These are phyloP conservation scores for Rhinocladiella mackenziei DNA, from an alignment of 2,329 filamentous ascomycete genomes.

Conservation along the genomic window DNA sequence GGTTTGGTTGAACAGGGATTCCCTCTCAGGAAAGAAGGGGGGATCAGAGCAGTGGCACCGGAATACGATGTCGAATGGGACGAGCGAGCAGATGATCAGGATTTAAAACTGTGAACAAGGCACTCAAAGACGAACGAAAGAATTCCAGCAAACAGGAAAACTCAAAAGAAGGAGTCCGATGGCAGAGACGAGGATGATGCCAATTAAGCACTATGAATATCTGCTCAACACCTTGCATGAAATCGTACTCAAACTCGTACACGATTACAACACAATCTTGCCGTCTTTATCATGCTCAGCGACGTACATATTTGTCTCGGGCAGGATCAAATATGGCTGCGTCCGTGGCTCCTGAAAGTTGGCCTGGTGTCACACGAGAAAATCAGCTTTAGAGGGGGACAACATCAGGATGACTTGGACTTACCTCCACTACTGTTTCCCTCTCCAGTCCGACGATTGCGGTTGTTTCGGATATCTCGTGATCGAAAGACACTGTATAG, in stretches of 20 bases:
- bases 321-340: slow-evolving; percentile 24
- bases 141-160: slow-evolving; percentile 37
- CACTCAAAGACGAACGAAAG: slow-evolving; percentile 48
- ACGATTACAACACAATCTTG: slow-evolving; percentile 9
- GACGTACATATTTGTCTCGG: slow-evolving; percentile 24
- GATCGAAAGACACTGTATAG: slow-evolving; percentile 48
- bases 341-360: slow-evolving; percentile 17
- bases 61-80: slow-evolving; percentile 93
- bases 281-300: slow-evolving; percentile 9
- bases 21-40: slow-evolving; percentile 66
- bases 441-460: slow-evolving; percentile 37
- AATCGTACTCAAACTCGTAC: slow-evolving; percentile 12
- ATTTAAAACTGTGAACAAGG: slow-evolving; percentile 55
- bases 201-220: slow-evolving; percentile 21
- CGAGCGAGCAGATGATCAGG: slow-evolving; percentile 67
- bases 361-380: slow-evolving; percentile 10
- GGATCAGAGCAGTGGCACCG: slow-evolving; percentile 72
- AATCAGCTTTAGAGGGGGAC: not conserved
- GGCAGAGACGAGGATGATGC: slow-evolving; percentile 25
- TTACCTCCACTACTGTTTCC: slow-evolving; percentile 23
- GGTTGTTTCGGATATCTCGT: slow-evolving; percentile 45
- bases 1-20: slow-evolving; percentile 75
- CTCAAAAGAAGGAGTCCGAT: slow-evolving; percentile 36
- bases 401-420: not conserved
- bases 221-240: slow-evolving; percentile 8